Percentiles rank a stretch among this genome's conserved stretches.
Evolutionary conservation across 1,284 basidiomycete genomes (phyloP).

Genomic region (Trametes polyzona): DNA sequence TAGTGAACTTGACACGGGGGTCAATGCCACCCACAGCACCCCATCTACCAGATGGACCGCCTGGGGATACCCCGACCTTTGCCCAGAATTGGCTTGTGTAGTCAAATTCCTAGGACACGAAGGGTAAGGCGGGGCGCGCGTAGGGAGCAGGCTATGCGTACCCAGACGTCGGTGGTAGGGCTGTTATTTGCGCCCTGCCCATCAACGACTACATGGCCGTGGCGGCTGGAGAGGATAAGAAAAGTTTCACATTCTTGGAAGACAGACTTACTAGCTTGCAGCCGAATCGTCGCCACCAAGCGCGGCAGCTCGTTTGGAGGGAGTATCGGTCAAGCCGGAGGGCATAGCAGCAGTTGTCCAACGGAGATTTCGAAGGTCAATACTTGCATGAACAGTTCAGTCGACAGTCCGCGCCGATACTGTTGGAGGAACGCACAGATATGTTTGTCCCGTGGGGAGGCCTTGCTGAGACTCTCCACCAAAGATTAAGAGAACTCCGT

Average conservation of each 20-base stretch:
- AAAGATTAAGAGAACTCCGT: constrained; percentile 68
- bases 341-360: constrained; percentile 66
- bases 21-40: constrained; percentile 76
- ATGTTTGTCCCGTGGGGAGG: constrained; percentile 65
- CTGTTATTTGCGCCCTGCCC: constrained; percentile 57
- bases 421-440: constrained; percentile 51
- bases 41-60: constrained; percentile 63
- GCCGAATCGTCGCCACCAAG: constrained; percentile 69
- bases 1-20: constrained; percentile 45
- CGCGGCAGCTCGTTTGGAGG: constrained; percentile 66
- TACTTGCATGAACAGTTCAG: constrained; percentile 41
- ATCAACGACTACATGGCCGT: constrained; percentile 71
- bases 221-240: constrained; percentile 50
- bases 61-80: constrained; percentile 52
- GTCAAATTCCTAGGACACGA: constrained; percentile 66
- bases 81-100: constrained; percentile 77
- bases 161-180: constrained; percentile 73
- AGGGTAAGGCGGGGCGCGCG: constrained; percentile 6
- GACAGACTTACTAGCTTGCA: constrained; percentile 66
- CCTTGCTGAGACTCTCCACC: constrained; percentile 73
- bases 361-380: constrained; percentile 58
- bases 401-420: not conserved
- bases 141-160: constrained; percentile 37
- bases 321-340: constrained; percentile 45
- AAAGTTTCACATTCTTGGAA: constrained; percentile 35